phyloP scores from a whole-genome alignment of 495 filamentous ascomycete species.

The Neurospora sp. region DNA sequence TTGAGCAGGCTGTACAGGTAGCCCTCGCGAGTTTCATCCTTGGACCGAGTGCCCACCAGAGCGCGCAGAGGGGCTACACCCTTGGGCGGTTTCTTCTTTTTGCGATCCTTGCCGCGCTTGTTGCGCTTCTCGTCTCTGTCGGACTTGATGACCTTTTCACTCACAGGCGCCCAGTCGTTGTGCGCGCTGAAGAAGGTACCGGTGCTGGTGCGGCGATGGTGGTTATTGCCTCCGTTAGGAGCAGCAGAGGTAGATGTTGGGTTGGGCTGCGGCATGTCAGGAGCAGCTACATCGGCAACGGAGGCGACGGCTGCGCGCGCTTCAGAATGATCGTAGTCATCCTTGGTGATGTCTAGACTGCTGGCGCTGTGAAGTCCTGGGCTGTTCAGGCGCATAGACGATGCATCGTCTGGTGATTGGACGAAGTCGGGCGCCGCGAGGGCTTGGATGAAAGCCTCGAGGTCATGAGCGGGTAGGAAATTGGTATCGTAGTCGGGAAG shows the following conservation, averaged over 20 bases:
- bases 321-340: constrained; percentile 4
- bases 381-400: constrained; percentile 16
- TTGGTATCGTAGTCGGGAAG: constrained; percentile 58
- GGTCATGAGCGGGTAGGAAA: constrained; percentile 49
- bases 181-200: constrained; percentile 56
- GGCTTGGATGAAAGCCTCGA: constrained; percentile 49
- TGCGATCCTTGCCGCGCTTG: constrained; percentile 9
- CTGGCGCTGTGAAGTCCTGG: constrained; percentile 12
- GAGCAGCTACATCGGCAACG: constrained; percentile 5
- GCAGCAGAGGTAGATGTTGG: neutral
- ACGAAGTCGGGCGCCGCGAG: constrained; percentile 43
- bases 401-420: constrained; percentile 29
- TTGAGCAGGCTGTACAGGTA: constrained; percentile 80
- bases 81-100: constrained; percentile 25
- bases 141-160: constrained; percentile 49
- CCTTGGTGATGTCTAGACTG: constrained; percentile 13
- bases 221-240: neutral
- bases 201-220: constrained; percentile 12
- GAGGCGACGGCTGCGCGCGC: constrained; percentile 14
- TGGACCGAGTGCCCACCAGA: constrained; percentile 43
- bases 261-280: neutral
- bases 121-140: neutral
- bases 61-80: constrained; percentile 16
- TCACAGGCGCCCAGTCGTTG: constrained; percentile 79
- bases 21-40: constrained; percentile 90